Evolutionary conservation across 176 grass and related monocot genomes (phyloP).

Genomic region (Oryza glumipatula): DNA sequence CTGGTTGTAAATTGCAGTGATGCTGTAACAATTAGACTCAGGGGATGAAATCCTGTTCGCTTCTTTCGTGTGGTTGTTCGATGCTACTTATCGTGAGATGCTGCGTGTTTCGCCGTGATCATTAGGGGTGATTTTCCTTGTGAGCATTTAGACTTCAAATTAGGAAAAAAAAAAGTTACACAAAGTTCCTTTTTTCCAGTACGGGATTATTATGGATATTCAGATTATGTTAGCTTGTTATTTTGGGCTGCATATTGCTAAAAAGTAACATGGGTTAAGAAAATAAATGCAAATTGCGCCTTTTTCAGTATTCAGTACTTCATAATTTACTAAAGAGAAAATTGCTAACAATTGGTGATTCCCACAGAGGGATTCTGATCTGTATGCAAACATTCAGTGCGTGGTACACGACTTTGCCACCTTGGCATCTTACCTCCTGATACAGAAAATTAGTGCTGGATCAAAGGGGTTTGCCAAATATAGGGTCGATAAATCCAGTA

Average conservation of each 20-base stretch:
- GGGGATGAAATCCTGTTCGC: not conserved
- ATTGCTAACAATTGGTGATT: not conserved
- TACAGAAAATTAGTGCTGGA: not conserved
- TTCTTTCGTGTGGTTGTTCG: not conserved
- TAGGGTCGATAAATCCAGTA: not conserved
- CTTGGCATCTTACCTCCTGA: not conserved
- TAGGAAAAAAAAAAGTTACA: not conserved
- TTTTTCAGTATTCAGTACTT: not conserved
- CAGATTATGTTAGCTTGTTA: not conserved
- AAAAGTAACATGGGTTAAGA: not conserved
- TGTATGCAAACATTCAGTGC: not conserved
- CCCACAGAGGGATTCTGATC: not conserved
- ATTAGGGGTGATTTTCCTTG: not conserved
- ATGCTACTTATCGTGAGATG: not conserved
- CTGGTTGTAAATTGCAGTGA: not conserved
- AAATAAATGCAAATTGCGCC: too few relatives aligned
- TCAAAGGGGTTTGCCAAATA: not conserved
- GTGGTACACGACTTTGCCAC: not conserved
- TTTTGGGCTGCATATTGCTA: not conserved
- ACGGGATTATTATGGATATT: not conserved
- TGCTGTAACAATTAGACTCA: not conserved
- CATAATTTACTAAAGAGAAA: not conserved
- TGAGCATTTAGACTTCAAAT: not conserved
- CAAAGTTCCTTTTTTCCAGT: not conserved
- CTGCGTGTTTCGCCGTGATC: not conserved